phyloP scores from a whole-genome alignment of 139 green algal genomes.

The Chlamydomonas applanata region DNA sequence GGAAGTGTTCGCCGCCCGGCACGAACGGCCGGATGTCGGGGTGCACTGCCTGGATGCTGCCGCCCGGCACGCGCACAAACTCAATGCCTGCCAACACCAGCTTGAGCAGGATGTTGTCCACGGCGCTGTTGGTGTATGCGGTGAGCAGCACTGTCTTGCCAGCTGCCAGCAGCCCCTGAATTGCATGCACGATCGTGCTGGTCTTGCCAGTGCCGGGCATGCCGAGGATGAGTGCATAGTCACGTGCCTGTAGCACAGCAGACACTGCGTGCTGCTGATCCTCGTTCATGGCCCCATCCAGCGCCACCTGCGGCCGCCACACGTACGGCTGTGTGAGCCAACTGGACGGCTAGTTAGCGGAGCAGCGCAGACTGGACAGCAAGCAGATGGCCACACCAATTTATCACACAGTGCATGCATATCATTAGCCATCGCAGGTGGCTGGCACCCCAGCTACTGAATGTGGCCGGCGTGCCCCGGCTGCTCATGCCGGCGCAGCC shows the following conservation, averaged over 20 bases:
- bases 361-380: too few species aligned
- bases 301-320: background rate
- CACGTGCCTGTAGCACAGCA: constrained; percentile 51
- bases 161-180: constrained; percentile 47
- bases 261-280: constrained; percentile 68
- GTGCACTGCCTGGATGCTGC: constrained; percentile 47
- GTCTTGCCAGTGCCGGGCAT: constrained; percentile 69
- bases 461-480: too few species aligned
- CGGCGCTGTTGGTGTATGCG: constrained; percentile 94
- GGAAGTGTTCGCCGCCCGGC: constrained; percentile 49
- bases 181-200: constrained; percentile 28
- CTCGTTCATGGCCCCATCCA: constrained; percentile 4
- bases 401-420: too few species aligned
- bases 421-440: too few species aligned
- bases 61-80: constrained; percentile 60
- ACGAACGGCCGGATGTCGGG: constrained; percentile 50
- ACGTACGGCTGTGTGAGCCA: too few species aligned
- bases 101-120: constrained; percentile 95
- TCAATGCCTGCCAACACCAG: constrained; percentile 50
- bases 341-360: too few species aligned
- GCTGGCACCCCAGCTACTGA: too few species aligned
- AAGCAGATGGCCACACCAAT: too few species aligned
- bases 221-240: constrained; percentile 88
- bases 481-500: too few species aligned
- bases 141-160: constrained; percentile 80